phyloP scores from a whole-genome alignment of 2,329 filamentous ascomycete species.

The Elsinoe necatrix region DNA sequence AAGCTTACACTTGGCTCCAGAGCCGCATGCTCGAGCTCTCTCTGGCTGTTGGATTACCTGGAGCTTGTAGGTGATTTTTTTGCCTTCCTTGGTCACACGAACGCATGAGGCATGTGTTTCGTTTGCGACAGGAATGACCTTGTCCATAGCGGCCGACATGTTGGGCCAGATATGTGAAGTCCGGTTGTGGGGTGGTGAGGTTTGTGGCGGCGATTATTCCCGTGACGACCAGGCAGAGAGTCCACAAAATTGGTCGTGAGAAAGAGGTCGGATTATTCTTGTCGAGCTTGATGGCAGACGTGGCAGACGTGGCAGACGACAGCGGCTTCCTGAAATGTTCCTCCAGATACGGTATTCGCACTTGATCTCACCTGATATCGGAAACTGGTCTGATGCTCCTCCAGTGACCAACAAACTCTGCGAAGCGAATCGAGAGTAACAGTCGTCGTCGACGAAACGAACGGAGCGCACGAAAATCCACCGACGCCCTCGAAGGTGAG shows the following conservation, averaged over 20 bases:
- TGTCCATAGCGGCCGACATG: slow-evolving; percentile 22
- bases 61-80: slow-evolving; percentile 71
- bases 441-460: not conserved
- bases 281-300: not conserved
- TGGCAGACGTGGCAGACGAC: not conserved
- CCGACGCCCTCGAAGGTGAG: not conserved
- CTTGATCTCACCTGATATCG: not conserved
- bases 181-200: not conserved
- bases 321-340: slow-evolving; percentile 17
- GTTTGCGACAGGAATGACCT: slow-evolving; percentile 44
- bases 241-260: too few relatives aligned
- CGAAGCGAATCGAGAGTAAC: not conserved
- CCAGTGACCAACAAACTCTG: not conserved
- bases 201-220: slow-evolving; percentile 14
- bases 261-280: not conserved
- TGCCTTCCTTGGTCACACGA: slow-evolving; percentile 63
- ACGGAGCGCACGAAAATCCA: not conserved
- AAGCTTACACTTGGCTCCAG: slow-evolving; percentile 79
- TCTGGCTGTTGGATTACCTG: slow-evolving; percentile 89
- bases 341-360: not conserved
- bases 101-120: slow-evolving; percentile 46
- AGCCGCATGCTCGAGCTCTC: slow-evolving; percentile 87
- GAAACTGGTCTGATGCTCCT: not conserved
- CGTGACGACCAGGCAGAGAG: slow-evolving; percentile 22
- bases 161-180: not conserved